Base-by-base conservation (phyloP, 2,329 filamentous ascomycete genomes). In the Tolypocladium amazonense region DNA sequence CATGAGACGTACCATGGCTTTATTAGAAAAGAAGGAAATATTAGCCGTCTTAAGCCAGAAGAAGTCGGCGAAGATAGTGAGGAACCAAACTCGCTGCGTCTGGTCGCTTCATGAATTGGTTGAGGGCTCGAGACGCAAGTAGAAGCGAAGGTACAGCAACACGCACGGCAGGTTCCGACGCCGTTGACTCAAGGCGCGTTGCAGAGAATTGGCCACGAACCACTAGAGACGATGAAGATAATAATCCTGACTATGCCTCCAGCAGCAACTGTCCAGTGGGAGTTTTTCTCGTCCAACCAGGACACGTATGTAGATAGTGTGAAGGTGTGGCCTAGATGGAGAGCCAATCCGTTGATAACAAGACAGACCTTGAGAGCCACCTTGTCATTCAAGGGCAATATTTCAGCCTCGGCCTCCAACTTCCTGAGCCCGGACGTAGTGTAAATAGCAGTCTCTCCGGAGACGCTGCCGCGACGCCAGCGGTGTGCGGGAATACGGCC, bases 21-120 rank as follows among this genome's bases (percentile, higher is more conserved):
- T 6, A 92, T 81, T 11, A 71, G 92, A 93, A 4, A 85, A 89
- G 73, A 88, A 94, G 86, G 89, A 95, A 1, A 87, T 90, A 88
- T 94, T 92, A 9, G 11, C n/a, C 8, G n/a, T 20, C 39, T 23
- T 88, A 87, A 67, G 92, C 80, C 82, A 88, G 61, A 93, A 82
- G 2, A 89, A 89, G 2, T 88, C 87, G n/a, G 89, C 81, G 1
- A 85, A 88, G 14, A 94, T 86, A 9, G 45, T 37, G n/a, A 18
- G 20, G 2, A 15, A 27, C 15, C 4, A 53, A 20, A 67, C 73
- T 62, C 66, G 80, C 78, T 61, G 95, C 91, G 67, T 88, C 90
- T 0, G 90, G 90, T 14, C 90, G 83, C 25, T 90, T 81, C 50
- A 88, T 0, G 88, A 90, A 18, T 83, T 78, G 60, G 79, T 80